phyloP scores from a whole-genome alignment of 2,329 filamentous ascomycete genomes.

The Ambrosiella beaveri region DNA sequence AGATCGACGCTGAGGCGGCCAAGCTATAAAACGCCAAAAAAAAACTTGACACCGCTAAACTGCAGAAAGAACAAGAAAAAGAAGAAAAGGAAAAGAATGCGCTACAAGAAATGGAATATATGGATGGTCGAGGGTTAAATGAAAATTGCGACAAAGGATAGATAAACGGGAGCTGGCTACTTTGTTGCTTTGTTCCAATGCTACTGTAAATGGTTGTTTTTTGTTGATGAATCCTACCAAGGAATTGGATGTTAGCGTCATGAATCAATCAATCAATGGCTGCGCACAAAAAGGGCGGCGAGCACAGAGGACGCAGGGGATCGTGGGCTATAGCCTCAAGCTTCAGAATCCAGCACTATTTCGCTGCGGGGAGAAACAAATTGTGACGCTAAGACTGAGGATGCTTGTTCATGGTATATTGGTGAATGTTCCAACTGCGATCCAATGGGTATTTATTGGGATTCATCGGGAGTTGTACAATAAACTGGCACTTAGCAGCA shows the following conservation, averaged over 20 bases:
- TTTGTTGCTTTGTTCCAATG: background rate
- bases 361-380: background rate
- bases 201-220: background rate
- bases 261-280: background rate
- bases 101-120: background rate
- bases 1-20: background rate
- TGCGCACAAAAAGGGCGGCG: background rate
- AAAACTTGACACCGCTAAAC: background rate
- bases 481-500: too few relatives aligned
- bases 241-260: background rate
- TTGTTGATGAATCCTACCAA: background rate
- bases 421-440: too few relatives aligned
- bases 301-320: background rate
- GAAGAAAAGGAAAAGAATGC: conserved; percentile 10
- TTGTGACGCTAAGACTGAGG: background rate
- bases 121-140: background rate
- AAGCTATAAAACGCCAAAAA: background rate
- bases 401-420: background rate
- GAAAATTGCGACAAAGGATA: background rate
- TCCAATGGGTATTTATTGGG: too few relatives aligned
- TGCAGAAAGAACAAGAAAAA: conserved; percentile 7
- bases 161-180: background rate
- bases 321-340: background rate
- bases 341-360: background rate
- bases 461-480: too few relatives aligned